phyloP scores from a whole-genome alignment of 768 basidiomycete species.

The Pleurotus salmoneostramineus region DNA sequence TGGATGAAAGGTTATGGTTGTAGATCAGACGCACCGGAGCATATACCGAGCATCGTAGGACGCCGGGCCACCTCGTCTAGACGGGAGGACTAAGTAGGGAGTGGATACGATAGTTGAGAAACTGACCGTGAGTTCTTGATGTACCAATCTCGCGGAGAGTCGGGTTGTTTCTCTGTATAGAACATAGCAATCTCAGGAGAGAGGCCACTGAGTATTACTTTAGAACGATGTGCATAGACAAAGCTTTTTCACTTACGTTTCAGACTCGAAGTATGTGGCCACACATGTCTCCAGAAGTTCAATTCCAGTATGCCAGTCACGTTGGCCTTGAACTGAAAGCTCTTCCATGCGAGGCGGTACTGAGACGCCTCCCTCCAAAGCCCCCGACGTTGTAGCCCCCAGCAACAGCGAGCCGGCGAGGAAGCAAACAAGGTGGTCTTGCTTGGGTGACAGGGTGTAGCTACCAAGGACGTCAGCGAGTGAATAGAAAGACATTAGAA shows the following conservation, averaged over 20 bases:
- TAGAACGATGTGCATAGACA: not conserved
- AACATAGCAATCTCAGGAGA: slow-evolving; percentile 74
- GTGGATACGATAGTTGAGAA: not conserved
- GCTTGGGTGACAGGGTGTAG: slow-evolving; percentile 61
- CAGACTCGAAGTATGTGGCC: slow-evolving; percentile 69
- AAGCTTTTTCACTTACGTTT: slow-evolving; percentile 51
- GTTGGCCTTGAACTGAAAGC: slow-evolving; percentile 52
- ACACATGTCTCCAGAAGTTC: slow-evolving; percentile 88
- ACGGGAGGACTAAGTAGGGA: not conserved
- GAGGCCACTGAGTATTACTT: slow-evolving; percentile 55
- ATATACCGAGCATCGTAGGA: slow-evolving; percentile 91
- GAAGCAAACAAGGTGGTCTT: slow-evolving; percentile 97
- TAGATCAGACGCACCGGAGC: slow-evolving; percentile 50
- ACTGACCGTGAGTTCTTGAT: slow-evolving; percentile 76
- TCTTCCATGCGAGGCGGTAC: slow-evolving; percentile 62
- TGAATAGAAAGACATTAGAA: not conserved
- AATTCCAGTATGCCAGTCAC: slow-evolving; percentile 81
- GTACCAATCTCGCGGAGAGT: slow-evolving; percentile 66
- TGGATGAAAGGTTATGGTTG: not conserved
- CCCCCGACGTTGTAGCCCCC: slow-evolving; percentile 71
- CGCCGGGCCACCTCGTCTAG: slow-evolving; percentile 34
- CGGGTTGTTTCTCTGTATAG: not conserved
- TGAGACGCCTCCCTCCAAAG: slow-evolving; percentile 48
- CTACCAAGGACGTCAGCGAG: not conserved
- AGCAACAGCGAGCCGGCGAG: slow-evolving; percentile 89